Conservation (phyloP, 805 yeast genomes). For the Teunomyces panamensis region DNA sequence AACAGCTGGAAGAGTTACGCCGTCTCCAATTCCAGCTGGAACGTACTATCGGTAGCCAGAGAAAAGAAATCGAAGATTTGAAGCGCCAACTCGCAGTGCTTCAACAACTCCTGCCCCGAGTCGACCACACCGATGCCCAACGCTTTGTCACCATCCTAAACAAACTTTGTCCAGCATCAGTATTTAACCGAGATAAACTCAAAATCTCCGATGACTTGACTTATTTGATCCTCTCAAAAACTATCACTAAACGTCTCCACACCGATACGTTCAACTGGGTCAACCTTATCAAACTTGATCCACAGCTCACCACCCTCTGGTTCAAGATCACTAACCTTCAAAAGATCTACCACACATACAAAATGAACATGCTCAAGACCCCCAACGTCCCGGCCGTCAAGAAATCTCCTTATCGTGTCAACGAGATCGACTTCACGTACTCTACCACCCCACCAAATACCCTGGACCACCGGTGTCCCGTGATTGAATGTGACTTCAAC, state of each 20-base stretch:
- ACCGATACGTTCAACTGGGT: slow-evolving; percentile 38
- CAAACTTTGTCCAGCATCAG: slow-evolving; percentile 18
- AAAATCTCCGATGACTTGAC: slow-evolving; percentile 16
- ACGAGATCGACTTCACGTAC: slow-evolving; percentile 26
- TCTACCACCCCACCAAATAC: slow-evolving; percentile 7
- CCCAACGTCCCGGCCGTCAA: slow-evolving; percentile 3
- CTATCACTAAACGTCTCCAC: slow-evolving; percentile 6
- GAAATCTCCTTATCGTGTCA: slow-evolving; percentile 13
- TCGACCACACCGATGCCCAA: neutral
- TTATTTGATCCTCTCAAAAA: slow-evolving; percentile 9
- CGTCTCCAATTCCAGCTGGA: slow-evolving; percentile 17
- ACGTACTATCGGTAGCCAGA: slow-evolving; percentile 21
- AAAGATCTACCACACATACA: slow-evolving; percentile 38
- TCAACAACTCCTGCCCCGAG: slow-evolving; percentile 9
- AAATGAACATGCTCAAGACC: slow-evolving; percentile 18
- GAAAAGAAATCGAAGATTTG: slow-evolving; percentile 31
- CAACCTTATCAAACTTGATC: slow-evolving; percentile 37
- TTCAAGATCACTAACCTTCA: slow-evolving; percentile 38
- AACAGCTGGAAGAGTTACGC: slow-evolving; percentile 13
- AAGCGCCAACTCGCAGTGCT: slow-evolving; percentile 24
- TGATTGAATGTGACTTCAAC: slow-evolving; percentile 38
- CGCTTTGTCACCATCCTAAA: slow-evolving; percentile 16
- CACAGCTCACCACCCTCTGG: slow-evolving; percentile 41
- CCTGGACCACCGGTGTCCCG: slow-evolving; percentile 28
- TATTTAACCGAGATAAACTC: slow-evolving; percentile 8